Conservation (phyloP, 2,329 filamentous ascomycete genomes). For the Thyridium curvatum region DNA sequence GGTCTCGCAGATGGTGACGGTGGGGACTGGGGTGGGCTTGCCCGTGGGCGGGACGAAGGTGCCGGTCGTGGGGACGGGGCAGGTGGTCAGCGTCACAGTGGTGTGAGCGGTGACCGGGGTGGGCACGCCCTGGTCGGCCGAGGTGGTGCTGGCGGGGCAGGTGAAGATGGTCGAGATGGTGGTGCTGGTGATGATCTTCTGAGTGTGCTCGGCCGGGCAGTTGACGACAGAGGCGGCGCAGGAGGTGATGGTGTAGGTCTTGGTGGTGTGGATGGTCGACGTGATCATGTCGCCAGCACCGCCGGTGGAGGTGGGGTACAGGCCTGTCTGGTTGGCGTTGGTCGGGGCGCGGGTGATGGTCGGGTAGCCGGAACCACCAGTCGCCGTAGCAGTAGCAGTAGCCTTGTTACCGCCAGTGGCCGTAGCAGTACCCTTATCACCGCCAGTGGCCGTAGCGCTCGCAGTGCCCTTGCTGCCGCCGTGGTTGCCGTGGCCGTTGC, state of each 20-base stretch:
- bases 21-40: conserved; percentile 9
- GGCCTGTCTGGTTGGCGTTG: conserved; percentile 19
- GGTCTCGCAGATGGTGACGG: conserved; percentile 10
- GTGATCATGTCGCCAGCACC: conserved; percentile 7
- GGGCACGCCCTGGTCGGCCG: conserved; percentile 5
- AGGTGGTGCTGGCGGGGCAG: conserved; percentile 11
- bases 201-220: conserved; percentile 19
- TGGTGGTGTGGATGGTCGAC: conserved; percentile 15
- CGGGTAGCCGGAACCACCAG: no score
- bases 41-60: conserved; percentile 13
- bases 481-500: no score
- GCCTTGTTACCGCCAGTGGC: no score
- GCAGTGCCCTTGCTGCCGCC: no score
- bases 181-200: conserved; percentile 16
- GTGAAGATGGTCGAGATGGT: conserved; percentile 15
- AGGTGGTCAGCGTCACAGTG: conserved; percentile 13
- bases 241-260: conserved; percentile 20
- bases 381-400: no score
- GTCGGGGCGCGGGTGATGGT: conserved; percentile 18
- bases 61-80: conserved; percentile 11
- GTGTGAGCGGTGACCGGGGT: conserved; percentile 8
- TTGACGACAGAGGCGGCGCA: conserved; percentile 20
- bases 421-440: no score
- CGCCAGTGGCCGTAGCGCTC: no score
- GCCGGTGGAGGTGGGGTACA: not conserved